Evolutionary conservation across 345 rosid species (phyloP).

Genomic region (Citrus glauca): DNA sequence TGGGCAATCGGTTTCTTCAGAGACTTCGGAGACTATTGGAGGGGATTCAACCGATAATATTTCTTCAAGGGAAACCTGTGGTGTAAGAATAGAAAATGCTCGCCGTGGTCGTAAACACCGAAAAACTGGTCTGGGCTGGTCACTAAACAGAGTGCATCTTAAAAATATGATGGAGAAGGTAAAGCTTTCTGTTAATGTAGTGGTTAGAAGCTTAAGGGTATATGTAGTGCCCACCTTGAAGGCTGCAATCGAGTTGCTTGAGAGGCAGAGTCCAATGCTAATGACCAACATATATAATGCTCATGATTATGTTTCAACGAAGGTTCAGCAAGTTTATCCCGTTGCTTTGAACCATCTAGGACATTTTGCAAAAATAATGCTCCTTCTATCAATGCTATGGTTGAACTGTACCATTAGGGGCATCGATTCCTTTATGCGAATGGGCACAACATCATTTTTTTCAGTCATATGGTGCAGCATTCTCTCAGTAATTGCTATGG

Average conservation of each 20-base stretch:
- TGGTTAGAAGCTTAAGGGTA: constrained; percentile 42
- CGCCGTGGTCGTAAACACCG: constrained; percentile 32
- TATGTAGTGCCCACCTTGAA: constrained; percentile 31
- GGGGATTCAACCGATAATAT: constrained; percentile 30
- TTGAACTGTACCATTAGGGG: constrained; percentile 88
- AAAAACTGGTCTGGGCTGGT: constrained; percentile 30
- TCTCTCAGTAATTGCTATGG: constrained; percentile 73
- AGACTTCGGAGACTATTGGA: constrained; percentile 22
- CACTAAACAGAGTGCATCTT: constrained; percentile 41
- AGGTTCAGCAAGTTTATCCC: constrained; percentile 54
- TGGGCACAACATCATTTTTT: constrained; percentile 86
- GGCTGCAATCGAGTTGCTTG: constrained; percentile 50
- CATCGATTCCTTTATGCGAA: constrained; percentile 72
- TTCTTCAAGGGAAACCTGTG: constrained; percentile 28
- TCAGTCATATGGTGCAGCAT: constrained; percentile 88
- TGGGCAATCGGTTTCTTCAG: constrained; percentile 31
- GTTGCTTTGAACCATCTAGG: constrained; percentile 62
- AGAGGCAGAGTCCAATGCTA: constrained; percentile 55
- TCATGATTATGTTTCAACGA: constrained; percentile 43
- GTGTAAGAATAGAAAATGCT: constrained; percentile 30
- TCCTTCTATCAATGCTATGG: constrained; percentile 77
- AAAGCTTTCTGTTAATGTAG: constrained; percentile 40
- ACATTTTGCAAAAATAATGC: constrained; percentile 62
- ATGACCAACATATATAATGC: constrained; percentile 33
- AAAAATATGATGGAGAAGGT: constrained; percentile 42